Evolutionary conservation across 192 early-diverging fungal genomes (phyloP), one percentile per base, ranked within the genome.

Genomic region (Coemansia sp.): DNA sequence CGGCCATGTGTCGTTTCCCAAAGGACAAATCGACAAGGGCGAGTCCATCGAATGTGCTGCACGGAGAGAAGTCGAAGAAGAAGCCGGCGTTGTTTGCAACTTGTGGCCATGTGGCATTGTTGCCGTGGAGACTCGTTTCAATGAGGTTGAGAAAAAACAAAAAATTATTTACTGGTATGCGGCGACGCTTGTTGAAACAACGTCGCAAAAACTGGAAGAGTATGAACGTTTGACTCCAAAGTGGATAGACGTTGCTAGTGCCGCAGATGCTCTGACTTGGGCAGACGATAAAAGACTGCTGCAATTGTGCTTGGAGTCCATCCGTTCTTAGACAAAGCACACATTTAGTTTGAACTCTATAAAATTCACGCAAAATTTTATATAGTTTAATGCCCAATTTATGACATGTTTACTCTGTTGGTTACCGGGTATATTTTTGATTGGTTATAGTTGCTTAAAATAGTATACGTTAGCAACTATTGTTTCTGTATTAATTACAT

Each of bases 131-230:
- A 62, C 61, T 26, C 25, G 76, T 8, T 60, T 67, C 53, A 38
- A 53, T 6, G 26, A 20, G 0, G 54, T 57, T 51, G 28, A 25
- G 38, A 73, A 64, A 52, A 67, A 26, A 26, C 26, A 67, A 11
- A 79, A 79, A 26, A 28, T 74, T 15, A 57, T 79, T 12, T 70
- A 73, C 58, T 79, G 76, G 76, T 79, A 70, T 57, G 71, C 60
- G 0, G 76, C 64, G 15, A 65, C 40, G 15, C 15, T 64, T 15
- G 64, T 67, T 4, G 64, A 55, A 20, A 64, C 20, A 8, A 5
- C 44, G 19, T 14, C 34, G 7, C 76, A 79, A 58, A 57, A 21
- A 5, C 64, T 70, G 3, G 76, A 79, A 56, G 54, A 42, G n/a
- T 40, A 71, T 25, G 71, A 73, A 40, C 23, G 60, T 20, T 40